Percentiles rank a stretch among this genome's conserved stretches.
phyloP scores from a whole-genome alignment of 306 rosid species.

The Glycine tomentella region DNA sequence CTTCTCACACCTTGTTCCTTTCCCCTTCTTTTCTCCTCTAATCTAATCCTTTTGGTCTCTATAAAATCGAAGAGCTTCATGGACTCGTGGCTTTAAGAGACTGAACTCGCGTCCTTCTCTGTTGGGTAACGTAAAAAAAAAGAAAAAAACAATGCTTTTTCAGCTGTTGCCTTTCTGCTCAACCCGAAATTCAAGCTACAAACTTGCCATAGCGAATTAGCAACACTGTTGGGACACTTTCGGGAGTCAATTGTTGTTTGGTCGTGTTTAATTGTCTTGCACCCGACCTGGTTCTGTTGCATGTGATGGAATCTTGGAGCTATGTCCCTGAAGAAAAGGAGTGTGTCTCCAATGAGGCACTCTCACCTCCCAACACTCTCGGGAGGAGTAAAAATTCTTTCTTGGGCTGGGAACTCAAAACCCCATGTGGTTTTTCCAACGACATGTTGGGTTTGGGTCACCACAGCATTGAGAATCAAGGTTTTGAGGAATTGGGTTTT shows the following conservation, averaged over 20 bases:
- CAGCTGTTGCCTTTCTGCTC: conserved; percentile 30
- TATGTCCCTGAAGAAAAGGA: conserved; percentile 72
- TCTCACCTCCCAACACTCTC: conserved; percentile 55
- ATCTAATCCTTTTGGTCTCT: conserved; percentile 28
- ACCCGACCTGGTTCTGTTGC: conserved; percentile 25
- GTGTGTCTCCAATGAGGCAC: conserved; percentile 59
- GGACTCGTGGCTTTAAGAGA: conserved; percentile 36
- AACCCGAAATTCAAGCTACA: conserved; percentile 35
- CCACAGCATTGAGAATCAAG: conserved; percentile 60
- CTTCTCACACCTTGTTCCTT: conserved; percentile 3
- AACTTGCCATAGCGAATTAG: conserved; percentile 4
- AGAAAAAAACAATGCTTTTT: not conserved
- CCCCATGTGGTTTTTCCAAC: conserved; percentile 61
- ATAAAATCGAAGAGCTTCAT: conserved; percentile 30
- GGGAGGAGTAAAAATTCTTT: conserved; percentile 57
- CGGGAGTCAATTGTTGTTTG: conserved; percentile 43
- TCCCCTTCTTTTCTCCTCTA: conserved; percentile 2
- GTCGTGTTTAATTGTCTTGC: conserved; percentile 19
- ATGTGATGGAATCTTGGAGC: conserved; percentile 87
- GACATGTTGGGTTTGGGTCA: conserved; percentile 53
- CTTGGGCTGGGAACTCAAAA: conserved; percentile 72
- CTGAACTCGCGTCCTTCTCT: not conserved
- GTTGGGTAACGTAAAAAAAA: conserved; percentile 4
- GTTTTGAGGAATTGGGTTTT: conserved; percentile 68
- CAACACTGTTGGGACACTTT: conserved; percentile 11